phyloP scores from a whole-genome alignment of 163 green algal species.

The Volvox carteri region DNA sequence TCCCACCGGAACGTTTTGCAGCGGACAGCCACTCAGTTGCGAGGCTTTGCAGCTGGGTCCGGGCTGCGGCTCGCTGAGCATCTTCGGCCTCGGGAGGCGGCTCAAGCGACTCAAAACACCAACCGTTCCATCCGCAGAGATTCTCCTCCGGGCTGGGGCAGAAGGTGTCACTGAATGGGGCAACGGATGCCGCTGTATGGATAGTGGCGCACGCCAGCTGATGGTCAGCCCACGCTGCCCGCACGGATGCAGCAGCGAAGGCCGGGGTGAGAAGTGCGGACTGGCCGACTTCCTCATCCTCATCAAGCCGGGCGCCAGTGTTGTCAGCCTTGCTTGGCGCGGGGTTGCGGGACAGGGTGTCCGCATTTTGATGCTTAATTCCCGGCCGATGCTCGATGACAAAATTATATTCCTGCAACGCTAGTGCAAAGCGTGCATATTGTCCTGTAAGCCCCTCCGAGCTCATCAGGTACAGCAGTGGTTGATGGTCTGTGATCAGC shows the following conservation, averaged over 20 bases:
- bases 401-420: constrained; percentile 63
- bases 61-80: too few relatives aligned
- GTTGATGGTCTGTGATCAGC: constrained; percentile 62
- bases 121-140: background rate
- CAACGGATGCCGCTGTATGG: background rate
- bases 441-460: constrained; percentile 50
- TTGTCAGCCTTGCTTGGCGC: background rate
- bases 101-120: background rate
- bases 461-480: constrained; percentile 63
- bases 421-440: constrained; percentile 59
- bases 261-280: background rate
- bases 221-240: background rate
- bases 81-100: background rate
- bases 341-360: constrained; percentile 51
- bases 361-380: constrained; percentile 54
- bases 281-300: background rate
- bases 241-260: background rate
- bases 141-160: background rate
- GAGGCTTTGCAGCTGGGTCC: background rate
- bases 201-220: background rate
- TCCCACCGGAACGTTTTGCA: background rate
- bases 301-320: constrained; percentile 46
- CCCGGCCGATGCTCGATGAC: constrained; percentile 52
- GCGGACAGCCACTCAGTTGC: background rate
- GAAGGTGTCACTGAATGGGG: background rate